Evolutionary conservation across 225 moss, liverwort and hornwort species (phyloP), one percentile per base, ranked within the genome.

Genomic region (Polytrichum commune): DNA sequence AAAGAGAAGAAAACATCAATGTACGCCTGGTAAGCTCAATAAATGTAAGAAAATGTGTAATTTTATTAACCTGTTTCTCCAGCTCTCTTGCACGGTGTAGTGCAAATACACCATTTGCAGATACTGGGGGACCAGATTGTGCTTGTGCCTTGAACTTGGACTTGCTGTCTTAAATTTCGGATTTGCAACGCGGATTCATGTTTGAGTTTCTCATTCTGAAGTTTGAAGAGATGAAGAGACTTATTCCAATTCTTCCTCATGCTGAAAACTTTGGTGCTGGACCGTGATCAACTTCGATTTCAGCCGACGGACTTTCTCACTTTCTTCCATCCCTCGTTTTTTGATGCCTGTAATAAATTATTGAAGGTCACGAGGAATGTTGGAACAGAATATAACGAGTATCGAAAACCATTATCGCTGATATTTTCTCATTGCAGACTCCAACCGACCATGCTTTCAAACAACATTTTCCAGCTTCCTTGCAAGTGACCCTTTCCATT

Each of bases 321-420:
- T 80, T 70, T 86, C 86, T 69, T 82, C 82, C 55, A 70, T 72
- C 30, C 77, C 80, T 7, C 64, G 74, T 77, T 82, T 77, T 82
- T 86, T 23, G 77, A 35, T 32, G 7, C 32, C 32, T 32, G 1
- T 35, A 9, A 35, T 2, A 35, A 1, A 2, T 8, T 8, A 8
- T 9, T 35, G 8, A 35, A 35, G 28, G 3, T 28, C 28, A 9
- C 8, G 35, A 35, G 35, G 2, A 35, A 35, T 35, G 35, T 35
- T 35, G 35, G 35, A 35, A 9, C 35, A 35, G 9, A 35, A 9
- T 35, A 9, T 1, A 8, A 0, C 35, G 9, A 35, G 35, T 9
- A 9, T 35, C 35, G 9, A 8, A 26, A 9, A 35, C 35, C 35
- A 35, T 9, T 8, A 35, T 9, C 35, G 2, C 35, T 35, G 35